Percentiles rank a stretch among this genome's conserved stretches.
These are phyloP conservation scores for Basipetospora chlamydospora DNA, from an alignment of 2,329 filamentous ascomycete genomes.

Conservation along the genomic window DNA sequence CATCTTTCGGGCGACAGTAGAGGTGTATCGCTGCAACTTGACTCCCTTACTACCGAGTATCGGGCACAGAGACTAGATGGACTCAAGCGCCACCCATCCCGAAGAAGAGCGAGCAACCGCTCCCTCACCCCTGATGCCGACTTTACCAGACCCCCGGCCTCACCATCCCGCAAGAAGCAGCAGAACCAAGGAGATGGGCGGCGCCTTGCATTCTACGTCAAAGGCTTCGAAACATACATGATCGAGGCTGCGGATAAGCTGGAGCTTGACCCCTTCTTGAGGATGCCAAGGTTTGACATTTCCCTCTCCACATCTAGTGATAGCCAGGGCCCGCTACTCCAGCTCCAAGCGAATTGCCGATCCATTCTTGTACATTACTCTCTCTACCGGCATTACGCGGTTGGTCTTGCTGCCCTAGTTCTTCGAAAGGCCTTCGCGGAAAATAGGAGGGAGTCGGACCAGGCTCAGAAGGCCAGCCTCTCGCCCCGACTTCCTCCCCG, in stretches of 20 bases:
- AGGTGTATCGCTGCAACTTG: conserved; percentile 73
- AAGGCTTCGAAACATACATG: conserved; percentile 78
- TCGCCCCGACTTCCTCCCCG: too few relatives aligned
- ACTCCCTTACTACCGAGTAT: conserved; percentile 82
- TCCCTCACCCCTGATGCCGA: conserved; percentile 58
- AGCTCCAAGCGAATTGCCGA: conserved; percentile 68
- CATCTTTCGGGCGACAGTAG: conserved; percentile 69
- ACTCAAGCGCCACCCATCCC: conserved; percentile 38
- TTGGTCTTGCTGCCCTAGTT: conserved; percentile 68
- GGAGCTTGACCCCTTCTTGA: conserved; percentile 75
- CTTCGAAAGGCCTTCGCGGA: conserved; percentile 56
- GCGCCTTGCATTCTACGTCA: conserved; percentile 63
- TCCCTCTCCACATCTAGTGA: conserved; percentile 77
- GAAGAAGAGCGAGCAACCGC: conserved; percentile 62
- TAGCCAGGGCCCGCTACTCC: conserved; percentile 72
- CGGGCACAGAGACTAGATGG: conserved; percentile 63
- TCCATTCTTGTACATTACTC: conserved; percentile 80
- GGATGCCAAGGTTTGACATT: conserved; percentile 74
- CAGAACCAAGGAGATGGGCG: conserved; percentile 58
- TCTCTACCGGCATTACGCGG: conserved; percentile 80
- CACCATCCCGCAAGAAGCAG: conserved; percentile 33
- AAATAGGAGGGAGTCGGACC: conserved; percentile 32
- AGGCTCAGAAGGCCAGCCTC: conserved; percentile 10
- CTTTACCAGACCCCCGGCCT: conserved; percentile 22
- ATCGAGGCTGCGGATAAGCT: conserved; percentile 76